Percentiles rank a stretch among this genome's conserved stretches.
Evolutionary conservation across 495 filamentous ascomycete species (phyloP).

Genomic region (Trichoderma gamsii): DNA sequence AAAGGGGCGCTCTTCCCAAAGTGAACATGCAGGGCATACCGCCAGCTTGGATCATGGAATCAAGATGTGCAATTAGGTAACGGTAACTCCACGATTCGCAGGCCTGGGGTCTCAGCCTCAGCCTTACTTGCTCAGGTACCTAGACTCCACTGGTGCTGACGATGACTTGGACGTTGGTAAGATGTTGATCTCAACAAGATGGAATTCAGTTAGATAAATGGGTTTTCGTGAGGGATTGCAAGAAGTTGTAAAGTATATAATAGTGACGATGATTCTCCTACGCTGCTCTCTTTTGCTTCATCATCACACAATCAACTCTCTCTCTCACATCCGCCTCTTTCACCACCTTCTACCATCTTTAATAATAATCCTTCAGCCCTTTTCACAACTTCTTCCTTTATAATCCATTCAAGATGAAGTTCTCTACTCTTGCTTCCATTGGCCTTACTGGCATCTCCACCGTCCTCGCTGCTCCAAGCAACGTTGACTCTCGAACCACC

Average conservation of each 20-base stretch:
- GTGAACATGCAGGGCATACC: neutral
- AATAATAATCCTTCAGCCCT: neutral
- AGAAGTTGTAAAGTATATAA: neutral
- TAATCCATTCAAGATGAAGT: neutral
- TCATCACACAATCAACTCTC: neutral
- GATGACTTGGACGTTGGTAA: neutral
- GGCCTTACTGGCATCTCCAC: neutral
- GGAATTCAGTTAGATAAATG: neutral
- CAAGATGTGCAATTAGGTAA: neutral
- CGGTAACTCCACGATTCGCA: neutral
- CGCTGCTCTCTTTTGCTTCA: neutral
- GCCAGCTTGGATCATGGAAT: neutral
- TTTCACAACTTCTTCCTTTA: neutral
- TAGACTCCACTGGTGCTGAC: neutral
- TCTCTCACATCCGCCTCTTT: neutral
- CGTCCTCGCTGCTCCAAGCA: neutral
- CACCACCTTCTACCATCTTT: neutral
- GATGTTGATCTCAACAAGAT: neutral
- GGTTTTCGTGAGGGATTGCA: neutral
- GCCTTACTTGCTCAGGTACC: neutral
- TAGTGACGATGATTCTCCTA: neutral
- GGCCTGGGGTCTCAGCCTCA: neutral
- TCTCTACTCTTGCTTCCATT: constrained; percentile 2
- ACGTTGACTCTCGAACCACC: neutral
- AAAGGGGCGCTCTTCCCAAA: neutral